Conservation (phyloP, 2,329 filamentous ascomycete genomes). For the Neonectria neomacrospora region DNA sequence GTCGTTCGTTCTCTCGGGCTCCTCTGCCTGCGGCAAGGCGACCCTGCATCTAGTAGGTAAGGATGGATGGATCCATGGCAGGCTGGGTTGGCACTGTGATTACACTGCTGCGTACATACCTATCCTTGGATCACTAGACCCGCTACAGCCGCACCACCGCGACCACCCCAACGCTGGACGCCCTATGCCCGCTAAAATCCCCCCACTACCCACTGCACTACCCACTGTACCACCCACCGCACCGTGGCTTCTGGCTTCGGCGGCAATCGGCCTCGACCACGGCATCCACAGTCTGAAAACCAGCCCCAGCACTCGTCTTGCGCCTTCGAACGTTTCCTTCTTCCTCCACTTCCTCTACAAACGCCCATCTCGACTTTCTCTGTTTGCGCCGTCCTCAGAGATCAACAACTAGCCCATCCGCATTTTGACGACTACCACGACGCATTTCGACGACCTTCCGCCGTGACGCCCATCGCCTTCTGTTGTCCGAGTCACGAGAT, state of each 20-base stretch:
- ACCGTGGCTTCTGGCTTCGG: conserved; percentile 38
- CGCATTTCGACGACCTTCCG: conserved; percentile 14
- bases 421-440: conserved; percentile 27
- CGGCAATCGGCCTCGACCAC: conserved; percentile 43
- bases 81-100: conserved; percentile 17
- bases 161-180: neutral
- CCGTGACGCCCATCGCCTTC: conserved; percentile 13
- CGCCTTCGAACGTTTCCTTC: conserved; percentile 32
- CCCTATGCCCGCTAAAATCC: conserved; percentile 12
- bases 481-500: conserved; percentile 19
- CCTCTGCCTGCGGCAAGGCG: conserved; percentile 1
- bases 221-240: conserved; percentile 35
- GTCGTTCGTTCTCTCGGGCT: neutral
- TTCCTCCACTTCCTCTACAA: conserved; percentile 43
- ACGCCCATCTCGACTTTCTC: conserved; percentile 29
- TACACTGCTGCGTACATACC: neutral
- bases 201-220: conserved; percentile 24
- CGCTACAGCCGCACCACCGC: conserved; percentile 22
- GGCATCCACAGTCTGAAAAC: conserved; percentile 43
- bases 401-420: conserved; percentile 20
- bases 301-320: conserved; percentile 30
- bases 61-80: neutral
- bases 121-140: conserved; percentile 12
- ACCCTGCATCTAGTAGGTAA: neutral
- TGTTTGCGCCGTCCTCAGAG: conserved; percentile 18